Evolutionary conservation across 352 stramenopile species (phyloP).

Genomic region (Plasmopara halstedii): DNA sequence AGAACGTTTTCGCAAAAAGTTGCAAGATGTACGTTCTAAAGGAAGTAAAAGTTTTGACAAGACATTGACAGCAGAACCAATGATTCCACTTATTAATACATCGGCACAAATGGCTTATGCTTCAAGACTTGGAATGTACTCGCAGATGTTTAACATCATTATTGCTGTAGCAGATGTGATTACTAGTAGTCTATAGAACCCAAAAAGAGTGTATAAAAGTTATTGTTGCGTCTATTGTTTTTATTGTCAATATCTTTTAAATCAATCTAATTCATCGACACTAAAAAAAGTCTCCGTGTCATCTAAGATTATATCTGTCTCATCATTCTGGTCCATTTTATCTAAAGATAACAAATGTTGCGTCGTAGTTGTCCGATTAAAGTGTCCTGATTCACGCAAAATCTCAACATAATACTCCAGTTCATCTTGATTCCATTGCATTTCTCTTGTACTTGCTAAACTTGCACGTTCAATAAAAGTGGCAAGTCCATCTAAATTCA

Average conservation of each 20-base stretch:
- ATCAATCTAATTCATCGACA: constrained; percentile 51
- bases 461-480: constrained; percentile 22
- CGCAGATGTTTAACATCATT: constrained; percentile 71
- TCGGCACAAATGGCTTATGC: constrained; percentile 63
- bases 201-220: too few species aligned
- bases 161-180: constrained; percentile 67
- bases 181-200: constrained; percentile 37
- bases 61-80: constrained; percentile 2
- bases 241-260: background rate
- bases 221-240: background rate
- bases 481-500: constrained; percentile 23
- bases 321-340: background rate
- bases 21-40: constrained; percentile 48
- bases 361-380: constrained; percentile 6
- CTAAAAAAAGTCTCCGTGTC: constrained; percentile 37
- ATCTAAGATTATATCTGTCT: too few species aligned
- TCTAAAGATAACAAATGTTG: constrained; percentile 7
- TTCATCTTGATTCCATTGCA: constrained; percentile 38
- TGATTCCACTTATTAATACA: constrained; percentile 50
- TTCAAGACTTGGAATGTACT: constrained; percentile 75
- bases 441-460: constrained; percentile 5
- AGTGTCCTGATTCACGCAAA: constrained; percentile 19
- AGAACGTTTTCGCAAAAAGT: constrained; percentile 49
- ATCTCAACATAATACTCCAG: constrained; percentile 24
- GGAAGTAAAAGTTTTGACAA: constrained; percentile 31